Evolutionary conservation across 257 asterid genomes (phyloP).

Genomic region (Lantana camara): DNA sequence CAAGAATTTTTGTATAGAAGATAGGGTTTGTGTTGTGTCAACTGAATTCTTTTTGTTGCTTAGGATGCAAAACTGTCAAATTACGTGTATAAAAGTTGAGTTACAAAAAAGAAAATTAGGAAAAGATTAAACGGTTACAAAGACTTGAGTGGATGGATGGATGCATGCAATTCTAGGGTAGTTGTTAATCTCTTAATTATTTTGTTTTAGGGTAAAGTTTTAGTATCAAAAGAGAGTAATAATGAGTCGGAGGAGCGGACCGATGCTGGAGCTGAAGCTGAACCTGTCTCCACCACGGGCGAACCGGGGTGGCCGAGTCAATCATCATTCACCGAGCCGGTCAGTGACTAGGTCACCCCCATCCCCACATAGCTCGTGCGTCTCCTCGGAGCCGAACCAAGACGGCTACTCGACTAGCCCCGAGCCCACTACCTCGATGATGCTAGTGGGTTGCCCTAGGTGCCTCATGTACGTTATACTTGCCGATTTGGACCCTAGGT

Average conservation of each 20-base stretch:
- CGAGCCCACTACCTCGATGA: slow-evolving; percentile 67
- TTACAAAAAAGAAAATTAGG: too few relatives aligned
- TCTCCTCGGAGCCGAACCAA: slow-evolving; percentile 65
- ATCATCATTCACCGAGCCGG: slow-evolving; percentile 39
- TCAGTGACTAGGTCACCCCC: slow-evolving; percentile 42
- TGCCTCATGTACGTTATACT: slow-evolving; percentile 96
- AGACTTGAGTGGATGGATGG: too few relatives aligned
- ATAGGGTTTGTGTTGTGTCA: too few relatives aligned
- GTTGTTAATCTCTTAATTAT: too few relatives aligned
- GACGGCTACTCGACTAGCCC: slow-evolving; percentile 59
- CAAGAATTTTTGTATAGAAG: too few relatives aligned
- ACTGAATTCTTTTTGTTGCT: too few relatives aligned
- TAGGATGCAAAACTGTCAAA: too few relatives aligned
- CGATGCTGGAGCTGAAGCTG: slow-evolving; percentile 52
- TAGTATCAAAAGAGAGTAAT: too few relatives aligned
- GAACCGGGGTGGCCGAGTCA: slow-evolving; percentile 19
- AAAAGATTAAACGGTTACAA: too few relatives aligned
- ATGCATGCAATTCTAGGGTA: too few relatives aligned
- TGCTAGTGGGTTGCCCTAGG: slow-evolving; percentile 79
- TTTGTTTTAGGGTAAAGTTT: too few relatives aligned
- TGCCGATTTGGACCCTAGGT: slow-evolving; percentile 76
- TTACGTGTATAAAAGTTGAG: too few relatives aligned
- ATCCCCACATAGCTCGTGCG: slow-evolving; percentile 56
- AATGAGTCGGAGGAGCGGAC: slow-evolving; percentile 46
- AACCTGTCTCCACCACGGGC: slow-evolving; percentile 57